These are phyloP conservation scores for Nannochloropsis gaditana DNA, from an alignment of 108 stramenopile species.

Conservation along the genomic window DNA sequence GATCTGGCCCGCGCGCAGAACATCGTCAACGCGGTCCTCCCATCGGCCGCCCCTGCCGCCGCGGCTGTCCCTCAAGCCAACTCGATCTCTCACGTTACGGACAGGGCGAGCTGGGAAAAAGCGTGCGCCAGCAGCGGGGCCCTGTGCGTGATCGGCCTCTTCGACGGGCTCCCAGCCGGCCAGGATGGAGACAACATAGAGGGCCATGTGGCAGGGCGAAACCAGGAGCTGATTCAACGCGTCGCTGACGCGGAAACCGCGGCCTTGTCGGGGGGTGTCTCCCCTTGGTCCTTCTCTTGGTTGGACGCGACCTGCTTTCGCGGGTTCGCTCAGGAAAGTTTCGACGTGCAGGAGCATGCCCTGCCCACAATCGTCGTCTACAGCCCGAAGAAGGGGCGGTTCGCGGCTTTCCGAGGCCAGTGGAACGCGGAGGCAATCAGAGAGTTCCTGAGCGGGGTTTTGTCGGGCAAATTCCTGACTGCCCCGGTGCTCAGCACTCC, in stretches of 20 bases:
- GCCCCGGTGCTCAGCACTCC: neutral
- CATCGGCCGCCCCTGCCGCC: neutral
- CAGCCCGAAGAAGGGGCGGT: neutral
- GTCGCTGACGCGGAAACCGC: neutral
- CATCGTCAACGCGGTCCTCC: neutral
- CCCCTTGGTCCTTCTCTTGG: conserved; percentile 6
- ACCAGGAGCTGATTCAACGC: neutral
- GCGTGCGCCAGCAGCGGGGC: conserved; percentile 1
- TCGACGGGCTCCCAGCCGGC: neutral
- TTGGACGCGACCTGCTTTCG: neutral
- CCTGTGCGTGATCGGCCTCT: neutral
- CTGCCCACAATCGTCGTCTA: neutral
- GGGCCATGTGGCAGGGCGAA: neutral
- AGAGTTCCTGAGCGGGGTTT: neutral
- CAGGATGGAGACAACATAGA: no score
- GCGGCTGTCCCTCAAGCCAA: neutral
- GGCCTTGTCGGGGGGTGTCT: neutral
- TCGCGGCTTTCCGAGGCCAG: neutral
- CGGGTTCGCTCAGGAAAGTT: neutral
- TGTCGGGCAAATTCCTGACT: neutral
- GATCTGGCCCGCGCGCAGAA: neutral
- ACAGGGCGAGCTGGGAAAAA: neutral
- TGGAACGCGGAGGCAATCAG: neutral
- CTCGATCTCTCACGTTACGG: neutral
- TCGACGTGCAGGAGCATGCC: neutral